Evolutionary conservation across 2,329 filamentous ascomycete genomes (phyloP).

Genomic region (Fusarium sp.): DNA sequence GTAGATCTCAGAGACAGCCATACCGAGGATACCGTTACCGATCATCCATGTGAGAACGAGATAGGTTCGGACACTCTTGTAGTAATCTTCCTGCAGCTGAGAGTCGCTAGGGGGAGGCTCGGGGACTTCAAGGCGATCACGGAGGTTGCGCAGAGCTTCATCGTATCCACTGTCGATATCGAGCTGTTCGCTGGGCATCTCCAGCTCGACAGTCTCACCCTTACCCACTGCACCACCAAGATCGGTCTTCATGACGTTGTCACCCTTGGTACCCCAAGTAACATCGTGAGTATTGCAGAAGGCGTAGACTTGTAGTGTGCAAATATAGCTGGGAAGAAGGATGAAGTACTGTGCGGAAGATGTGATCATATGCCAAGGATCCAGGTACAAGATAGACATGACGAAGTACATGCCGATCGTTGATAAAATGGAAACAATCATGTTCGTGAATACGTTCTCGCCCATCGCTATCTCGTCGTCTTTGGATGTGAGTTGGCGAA

Average conservation of each 20-base stretch:
- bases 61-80: constrained; percentile 96
- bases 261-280: constrained; percentile 79
- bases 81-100: constrained; percentile 98
- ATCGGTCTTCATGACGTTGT: constrained; percentile 94
- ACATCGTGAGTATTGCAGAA: constrained; percentile 68
- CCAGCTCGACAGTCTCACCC: constrained; percentile 86
- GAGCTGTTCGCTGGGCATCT: constrained; percentile 97
- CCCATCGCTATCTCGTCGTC: constrained; percentile 69
- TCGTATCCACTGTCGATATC: constrained; percentile 99
- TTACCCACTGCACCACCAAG: constrained; percentile 85
- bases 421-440: constrained; percentile 88
- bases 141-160: constrained; percentile 93
- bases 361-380: constrained; percentile 99
- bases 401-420: constrained; percentile 95
- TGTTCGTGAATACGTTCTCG: constrained; percentile 92
- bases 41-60: constrained; percentile 97
- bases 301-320: constrained; percentile 96
- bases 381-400: constrained; percentile 95
- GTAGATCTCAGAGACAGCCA: constrained; percentile 92
- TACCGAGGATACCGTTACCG: constrained; percentile 89
- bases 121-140: constrained; percentile 88
- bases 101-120: constrained; percentile 70
- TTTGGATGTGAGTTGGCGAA: constrained; percentile 74
- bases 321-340: constrained; percentile 92
- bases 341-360: constrained; percentile 91